These are phyloP conservation scores for Fraxinus cuspidata DNA, from an alignment of 257 asterid species.

Conservation along the genomic window DNA sequence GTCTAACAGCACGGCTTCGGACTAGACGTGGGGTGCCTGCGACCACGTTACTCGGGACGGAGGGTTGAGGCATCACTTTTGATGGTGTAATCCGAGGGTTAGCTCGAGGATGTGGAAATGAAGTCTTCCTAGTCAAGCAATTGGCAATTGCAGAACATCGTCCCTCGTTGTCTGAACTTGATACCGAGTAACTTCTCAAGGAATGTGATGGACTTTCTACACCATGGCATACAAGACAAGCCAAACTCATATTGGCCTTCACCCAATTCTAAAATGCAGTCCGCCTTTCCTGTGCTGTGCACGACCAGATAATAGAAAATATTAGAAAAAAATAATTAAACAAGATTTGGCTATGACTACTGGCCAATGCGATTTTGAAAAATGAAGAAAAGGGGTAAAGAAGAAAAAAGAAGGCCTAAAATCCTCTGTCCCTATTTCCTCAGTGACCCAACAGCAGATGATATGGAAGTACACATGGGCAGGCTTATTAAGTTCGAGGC, in stretches of 20 bases:
- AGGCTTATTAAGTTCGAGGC: no score
- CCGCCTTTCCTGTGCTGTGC: constrained; percentile 28
- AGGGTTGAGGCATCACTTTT: constrained; percentile 81
- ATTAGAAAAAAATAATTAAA: neutral
- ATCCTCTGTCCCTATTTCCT: neutral
- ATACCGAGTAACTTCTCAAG: constrained; percentile 81
- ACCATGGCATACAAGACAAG: constrained; percentile 86
- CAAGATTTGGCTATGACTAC: neutral
- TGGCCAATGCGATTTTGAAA: neutral
- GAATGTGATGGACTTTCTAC: constrained; percentile 92
- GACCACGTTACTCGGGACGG: constrained; percentile 41
- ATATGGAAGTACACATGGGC: neutral
- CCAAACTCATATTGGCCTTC: constrained; percentile 70
- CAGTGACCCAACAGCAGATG: neutral
- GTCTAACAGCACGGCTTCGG: constrained; percentile 81
- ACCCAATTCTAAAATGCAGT: constrained; percentile 23
- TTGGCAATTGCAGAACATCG: constrained; percentile 71
- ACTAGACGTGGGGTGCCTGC: constrained; percentile 72
- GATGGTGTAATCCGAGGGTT: constrained; percentile 56
- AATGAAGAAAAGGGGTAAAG: neutral
- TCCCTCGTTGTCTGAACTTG: constrained; percentile 86
- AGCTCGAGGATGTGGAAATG: constrained; percentile 48
- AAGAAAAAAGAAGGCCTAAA: neutral
- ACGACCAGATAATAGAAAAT: constrained; percentile 6
- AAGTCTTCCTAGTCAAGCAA: constrained; percentile 54